Base-by-base conservation (phyloP, 192 early-diverging fungal genomes). In the Mortierella alpina region DNA sequence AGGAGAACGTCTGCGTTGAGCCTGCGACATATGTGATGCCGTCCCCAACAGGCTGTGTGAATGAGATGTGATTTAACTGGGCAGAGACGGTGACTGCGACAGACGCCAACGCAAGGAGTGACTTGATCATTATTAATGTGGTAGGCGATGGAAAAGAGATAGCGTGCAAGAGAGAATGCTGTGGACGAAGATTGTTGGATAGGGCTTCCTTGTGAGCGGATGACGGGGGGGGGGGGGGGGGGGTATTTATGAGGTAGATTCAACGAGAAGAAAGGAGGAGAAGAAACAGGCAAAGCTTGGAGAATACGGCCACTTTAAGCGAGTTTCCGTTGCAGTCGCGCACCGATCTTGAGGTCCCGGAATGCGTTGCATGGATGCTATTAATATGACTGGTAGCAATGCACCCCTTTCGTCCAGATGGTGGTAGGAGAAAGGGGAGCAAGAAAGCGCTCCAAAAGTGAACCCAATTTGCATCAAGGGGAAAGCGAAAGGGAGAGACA, bases 11-110 rank as follows among this genome's bases (percentile, higher is more conserved):
- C 20, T 79, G 76, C 57, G 59, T 72, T 4, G 76, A 59, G 15
- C 76, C 76, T 8, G 76, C 76, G 2, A 42, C 76, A 17, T 79
- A 79, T 4, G 76, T 61, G 53, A 79, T 79, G 20, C 76, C 69
- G 13, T 79, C 69, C 14, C 76, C 76, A 2, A 79, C 76, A 6
- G 76, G 76, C 22, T 79, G 76, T 48, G 76, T 79, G 69, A 79
- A 79, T 47, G 76, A 71, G 52, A 79, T 79, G n/a, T 79, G 68
- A 40, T 60, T 55, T 17, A 66, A 50, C 44, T 72, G 70, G 5
- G 70, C 67, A 48, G 75, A 59, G 14, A 56, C 64, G 15, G 67
- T 11, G 6, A 39, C 42, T 50, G 64, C 68, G 17, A 79, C 18
- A n/a, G 64, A 52, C n/a, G 45, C 63, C 59, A 78, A 47, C 12